Conservation (phyloP, 2,329 filamentous ascomycete species). For the Cercospora sojina region DNA sequence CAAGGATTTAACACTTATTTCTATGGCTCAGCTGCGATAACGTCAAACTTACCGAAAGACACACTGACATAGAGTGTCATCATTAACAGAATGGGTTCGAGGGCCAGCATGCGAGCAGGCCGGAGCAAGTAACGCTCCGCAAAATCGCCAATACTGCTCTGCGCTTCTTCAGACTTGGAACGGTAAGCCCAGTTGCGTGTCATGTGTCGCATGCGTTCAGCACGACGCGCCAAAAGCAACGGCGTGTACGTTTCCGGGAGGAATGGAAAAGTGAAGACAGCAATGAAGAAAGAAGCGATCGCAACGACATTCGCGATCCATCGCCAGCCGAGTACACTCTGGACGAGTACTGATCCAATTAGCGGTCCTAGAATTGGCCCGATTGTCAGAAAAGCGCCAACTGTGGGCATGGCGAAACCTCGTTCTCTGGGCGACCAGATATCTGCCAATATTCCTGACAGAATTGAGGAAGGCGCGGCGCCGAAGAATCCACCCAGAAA, state of each 20-base stretch:
- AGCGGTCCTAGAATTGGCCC: constrained; percentile 63
- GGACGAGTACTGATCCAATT: constrained; percentile 42
- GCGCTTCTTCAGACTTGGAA: constrained; percentile 43
- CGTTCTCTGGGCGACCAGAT: constrained; percentile 44
- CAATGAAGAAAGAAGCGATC: constrained; percentile 44
- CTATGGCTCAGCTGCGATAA: not conserved
- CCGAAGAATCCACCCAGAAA: constrained; percentile 47
- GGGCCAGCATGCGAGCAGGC: constrained; percentile 46
- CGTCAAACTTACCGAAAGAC: constrained; percentile 34
- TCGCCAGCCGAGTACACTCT: constrained; percentile 44
- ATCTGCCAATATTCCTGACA: constrained; percentile 49
- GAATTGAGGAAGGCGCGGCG: constrained; percentile 45
- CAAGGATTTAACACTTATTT: not conserved
- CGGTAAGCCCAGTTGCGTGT: constrained; percentile 43
- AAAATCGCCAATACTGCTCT: constrained; percentile 42
- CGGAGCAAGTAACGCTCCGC: constrained; percentile 44
- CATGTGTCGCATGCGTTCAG: constrained; percentile 31
- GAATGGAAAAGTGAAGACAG: constrained; percentile 42
- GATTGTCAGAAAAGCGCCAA: constrained; percentile 65
- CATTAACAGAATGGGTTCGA: constrained; percentile 48
- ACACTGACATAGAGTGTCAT: constrained; percentile 39
- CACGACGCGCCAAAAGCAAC: constrained; percentile 43
- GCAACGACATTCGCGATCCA: constrained; percentile 47
- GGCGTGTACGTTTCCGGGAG: constrained; percentile 57
- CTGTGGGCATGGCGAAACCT: constrained; percentile 58